phyloP scores from a whole-genome alignment of 2,329 filamentous ascomycete species.

The Paecilomyces sp. region DNA sequence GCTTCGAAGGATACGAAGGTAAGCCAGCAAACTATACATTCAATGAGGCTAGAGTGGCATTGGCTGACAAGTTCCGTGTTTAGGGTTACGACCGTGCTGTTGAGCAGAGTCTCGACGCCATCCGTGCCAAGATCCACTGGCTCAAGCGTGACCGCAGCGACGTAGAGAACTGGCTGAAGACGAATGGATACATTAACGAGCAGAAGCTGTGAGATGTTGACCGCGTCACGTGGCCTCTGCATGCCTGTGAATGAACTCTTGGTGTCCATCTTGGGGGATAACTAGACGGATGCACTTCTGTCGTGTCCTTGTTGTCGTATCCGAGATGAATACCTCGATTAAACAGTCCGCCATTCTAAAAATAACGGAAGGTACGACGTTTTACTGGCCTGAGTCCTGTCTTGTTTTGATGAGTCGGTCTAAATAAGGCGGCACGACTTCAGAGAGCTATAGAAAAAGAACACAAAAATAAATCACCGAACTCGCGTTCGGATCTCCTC shows the following conservation, averaged over 20 bases:
- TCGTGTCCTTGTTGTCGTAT: too few relatives aligned
- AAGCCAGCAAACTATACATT: slow-evolving; percentile 6
- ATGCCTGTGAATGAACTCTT: neutral
- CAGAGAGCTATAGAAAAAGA: neutral
- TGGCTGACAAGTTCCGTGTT: neutral
- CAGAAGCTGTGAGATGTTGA: slow-evolving; percentile 23
- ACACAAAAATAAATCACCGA: neutral
- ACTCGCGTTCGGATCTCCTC: neutral
- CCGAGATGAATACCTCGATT: too few relatives aligned
- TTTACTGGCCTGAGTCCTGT: too few relatives aligned
- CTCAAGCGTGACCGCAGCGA: slow-evolving; percentile 68
- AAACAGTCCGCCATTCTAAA: too few relatives aligned
- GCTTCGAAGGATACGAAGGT: slow-evolving; percentile 70
- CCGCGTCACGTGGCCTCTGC: neutral
- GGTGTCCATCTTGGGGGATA: neutral
- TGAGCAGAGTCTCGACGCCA: slow-evolving; percentile 80
- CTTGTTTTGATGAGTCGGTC: neutral
- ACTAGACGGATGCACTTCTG: too few relatives aligned
- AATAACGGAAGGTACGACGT: too few relatives aligned
- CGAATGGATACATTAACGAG: slow-evolving; percentile 51
- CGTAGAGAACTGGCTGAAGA: slow-evolving; percentile 65
- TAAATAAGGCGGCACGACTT: neutral
- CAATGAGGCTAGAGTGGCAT: neutral
- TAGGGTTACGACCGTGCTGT: slow-evolving; percentile 75
- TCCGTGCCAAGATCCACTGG: slow-evolving; percentile 80